Percentiles rank a stretch among this genome's conserved stretches.
phyloP scores from a whole-genome alignment of 495 filamentous ascomycete genomes.

The Neurospora discreta region DNA sequence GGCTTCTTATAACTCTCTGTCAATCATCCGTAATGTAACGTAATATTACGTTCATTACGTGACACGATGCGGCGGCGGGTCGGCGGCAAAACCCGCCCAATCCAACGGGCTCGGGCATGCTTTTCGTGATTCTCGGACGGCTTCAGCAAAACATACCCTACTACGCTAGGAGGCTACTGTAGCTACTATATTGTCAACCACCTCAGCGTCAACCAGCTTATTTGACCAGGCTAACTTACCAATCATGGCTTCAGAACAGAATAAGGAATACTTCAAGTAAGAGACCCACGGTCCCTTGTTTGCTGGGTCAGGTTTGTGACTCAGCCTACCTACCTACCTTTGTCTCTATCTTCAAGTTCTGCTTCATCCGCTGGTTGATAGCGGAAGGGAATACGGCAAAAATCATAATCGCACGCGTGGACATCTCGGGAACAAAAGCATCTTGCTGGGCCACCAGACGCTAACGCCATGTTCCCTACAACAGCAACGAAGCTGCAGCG shows the following conservation, averaged over 20 bases:
- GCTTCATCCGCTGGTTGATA: background rate
- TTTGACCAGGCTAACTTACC: background rate
- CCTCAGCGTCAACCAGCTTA: background rate
- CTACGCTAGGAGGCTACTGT: background rate
- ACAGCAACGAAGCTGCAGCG: constrained; percentile 26
- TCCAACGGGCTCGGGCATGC: background rate
- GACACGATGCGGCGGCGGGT: background rate
- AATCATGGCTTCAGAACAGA: constrained; percentile 19
- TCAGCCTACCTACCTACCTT: background rate
- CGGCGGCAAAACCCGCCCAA: background rate
- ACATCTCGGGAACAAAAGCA: background rate
- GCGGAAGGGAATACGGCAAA: background rate
- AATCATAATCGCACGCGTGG: background rate
- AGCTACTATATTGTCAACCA: background rate
- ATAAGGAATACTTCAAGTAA: constrained; percentile 37
- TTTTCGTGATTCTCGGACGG: background rate
- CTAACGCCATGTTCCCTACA: background rate
- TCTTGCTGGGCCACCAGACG: background rate
- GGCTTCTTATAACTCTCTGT: background rate
- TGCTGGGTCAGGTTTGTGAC: background rate
- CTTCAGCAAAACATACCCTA: background rate
- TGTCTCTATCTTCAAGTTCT: background rate
- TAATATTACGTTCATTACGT: background rate
- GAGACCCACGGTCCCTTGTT: constrained; percentile 4
- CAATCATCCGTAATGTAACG: background rate